phyloP scores from a whole-genome alignment of 129 eudicot genomes.

The Glebionis coronaria region DNA sequence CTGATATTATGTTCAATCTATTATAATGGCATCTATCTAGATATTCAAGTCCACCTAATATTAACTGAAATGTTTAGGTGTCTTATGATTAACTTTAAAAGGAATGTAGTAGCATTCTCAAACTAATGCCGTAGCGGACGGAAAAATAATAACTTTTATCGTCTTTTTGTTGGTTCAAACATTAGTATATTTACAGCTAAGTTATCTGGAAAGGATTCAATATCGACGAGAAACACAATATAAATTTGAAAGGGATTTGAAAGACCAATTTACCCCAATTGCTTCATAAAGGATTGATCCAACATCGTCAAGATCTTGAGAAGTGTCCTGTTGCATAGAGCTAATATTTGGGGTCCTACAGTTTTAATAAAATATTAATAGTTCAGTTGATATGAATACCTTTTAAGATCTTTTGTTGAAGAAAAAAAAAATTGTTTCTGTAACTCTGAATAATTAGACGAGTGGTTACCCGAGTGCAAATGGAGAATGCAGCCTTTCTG shows the following conservation, averaged over 20 bases:
- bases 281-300: conserved; percentile 54
- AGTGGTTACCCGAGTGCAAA: conserved; percentile 56
- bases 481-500: conserved; percentile 53
- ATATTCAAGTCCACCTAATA: conserved; percentile 42
- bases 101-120: too few species aligned
- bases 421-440: background rate
- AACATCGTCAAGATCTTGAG: conserved; percentile 59
- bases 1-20: conserved; percentile 28
- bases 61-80: background rate
- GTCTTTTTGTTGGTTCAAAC: background rate
- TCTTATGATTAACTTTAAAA: too few species aligned
- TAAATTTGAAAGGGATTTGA: background rate
- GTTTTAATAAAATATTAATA: conserved; percentile 1
- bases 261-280: conserved; percentile 50
- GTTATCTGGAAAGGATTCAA: background rate
- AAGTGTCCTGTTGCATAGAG: conserved; percentile 77
- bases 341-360: conserved; percentile 77
- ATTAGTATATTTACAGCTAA: background rate
- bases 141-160: background rate
- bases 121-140: background rate
- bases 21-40: too few species aligned
- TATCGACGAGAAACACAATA: background rate
- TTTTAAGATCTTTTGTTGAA: background rate
- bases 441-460: background rate
- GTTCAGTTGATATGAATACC: conserved; percentile 1